These are phyloP conservation scores for Mycocentrospora acerina DNA, from an alignment of 2,329 filamentous ascomycete species.

Conservation along the genomic window DNA sequence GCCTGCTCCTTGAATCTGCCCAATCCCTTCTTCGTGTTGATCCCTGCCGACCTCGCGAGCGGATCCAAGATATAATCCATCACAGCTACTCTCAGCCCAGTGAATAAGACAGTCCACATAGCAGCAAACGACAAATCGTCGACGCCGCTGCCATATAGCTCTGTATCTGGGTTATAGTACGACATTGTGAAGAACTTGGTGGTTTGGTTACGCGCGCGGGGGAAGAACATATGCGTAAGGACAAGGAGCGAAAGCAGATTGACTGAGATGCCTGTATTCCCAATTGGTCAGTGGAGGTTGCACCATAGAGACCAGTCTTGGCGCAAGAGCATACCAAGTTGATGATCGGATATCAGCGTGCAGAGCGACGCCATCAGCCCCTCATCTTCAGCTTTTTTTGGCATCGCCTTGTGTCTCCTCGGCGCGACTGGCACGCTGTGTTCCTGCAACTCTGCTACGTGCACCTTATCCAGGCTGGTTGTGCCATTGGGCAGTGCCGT, in stretches of 20 bases:
- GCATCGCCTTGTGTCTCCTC: conserved; percentile 18
- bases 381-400: conserved; percentile 62
- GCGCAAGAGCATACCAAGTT: conserved; percentile 65
- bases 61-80: conserved; percentile 89
- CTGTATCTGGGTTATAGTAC: conserved; percentile 71
- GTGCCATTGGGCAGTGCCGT: conserved; percentile 15
- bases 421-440: conserved; percentile 11
- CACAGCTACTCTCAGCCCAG: conserved; percentile 75
- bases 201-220: conserved; percentile 76
- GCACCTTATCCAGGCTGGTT: conserved; percentile 8
- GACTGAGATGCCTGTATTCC: conserved; percentile 69
- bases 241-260: conserved; percentile 82
- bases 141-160: conserved; percentile 72
- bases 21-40: conserved; percentile 73
- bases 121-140: conserved; percentile 78
- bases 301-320: background rate
- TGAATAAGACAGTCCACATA: conserved; percentile 82
- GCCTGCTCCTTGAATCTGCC: conserved; percentile 91
- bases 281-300: conserved; percentile 7
- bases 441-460: conserved; percentile 10
- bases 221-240: conserved; percentile 79
- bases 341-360: conserved; percentile 74
- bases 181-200: conserved; percentile 85
- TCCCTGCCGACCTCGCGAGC: conserved; percentile 69
- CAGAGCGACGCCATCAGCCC: conserved; percentile 62